A percentile compares a stretch with the other conserved stretches of the same genome.
Evolutionary conservation across 805 yeast genomes (phyloP).

Genomic region (Jamesozyma gamospora): DNA sequence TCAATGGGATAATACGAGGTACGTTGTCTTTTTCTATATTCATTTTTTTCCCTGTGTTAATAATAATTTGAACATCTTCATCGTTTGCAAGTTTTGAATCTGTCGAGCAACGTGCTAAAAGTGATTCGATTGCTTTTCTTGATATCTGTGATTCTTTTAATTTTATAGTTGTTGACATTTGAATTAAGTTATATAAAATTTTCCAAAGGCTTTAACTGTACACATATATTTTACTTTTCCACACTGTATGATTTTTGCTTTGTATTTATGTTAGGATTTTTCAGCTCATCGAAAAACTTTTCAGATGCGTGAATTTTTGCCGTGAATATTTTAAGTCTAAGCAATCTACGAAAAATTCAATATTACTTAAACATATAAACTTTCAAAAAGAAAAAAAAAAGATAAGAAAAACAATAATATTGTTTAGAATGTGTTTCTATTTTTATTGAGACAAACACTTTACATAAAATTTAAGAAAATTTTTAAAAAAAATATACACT

Average conservation of each 20-base stretch:
- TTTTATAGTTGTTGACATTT: slow-evolving; percentile 5
- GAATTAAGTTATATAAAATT: no score
- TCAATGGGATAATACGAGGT: slow-evolving; percentile 52
- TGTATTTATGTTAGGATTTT: neutral
- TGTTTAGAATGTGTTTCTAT: neutral
- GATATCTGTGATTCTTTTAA: slow-evolving; percentile 10
- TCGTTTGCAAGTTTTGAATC: slow-evolving; percentile 22
- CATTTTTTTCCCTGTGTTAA: slow-evolving; percentile 37
- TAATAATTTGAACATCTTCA: slow-evolving; percentile 30
- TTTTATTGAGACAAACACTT: slow-evolving; percentile 1
- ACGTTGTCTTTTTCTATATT: slow-evolving; percentile 37
- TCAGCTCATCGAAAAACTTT: neutral
- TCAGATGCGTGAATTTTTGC: neutral
- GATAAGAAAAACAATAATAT: neutral
- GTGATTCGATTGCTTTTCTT: slow-evolving; percentile 16
- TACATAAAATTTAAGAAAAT: slow-evolving; percentile 1
- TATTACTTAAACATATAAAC: no score
- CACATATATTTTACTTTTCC: no score
- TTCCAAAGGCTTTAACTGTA: no score
- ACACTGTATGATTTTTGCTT: no score
- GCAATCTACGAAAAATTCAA: no score
- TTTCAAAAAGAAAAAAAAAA: no score
- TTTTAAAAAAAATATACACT: slow-evolving; percentile 2
- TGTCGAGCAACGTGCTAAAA: slow-evolving; percentile 24
- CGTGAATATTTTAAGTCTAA: no score